These are phyloP conservation scores for Penicillium glabrum DNA, from an alignment of 2,329 filamentous ascomycete genomes.

Conservation along the genomic window DNA sequence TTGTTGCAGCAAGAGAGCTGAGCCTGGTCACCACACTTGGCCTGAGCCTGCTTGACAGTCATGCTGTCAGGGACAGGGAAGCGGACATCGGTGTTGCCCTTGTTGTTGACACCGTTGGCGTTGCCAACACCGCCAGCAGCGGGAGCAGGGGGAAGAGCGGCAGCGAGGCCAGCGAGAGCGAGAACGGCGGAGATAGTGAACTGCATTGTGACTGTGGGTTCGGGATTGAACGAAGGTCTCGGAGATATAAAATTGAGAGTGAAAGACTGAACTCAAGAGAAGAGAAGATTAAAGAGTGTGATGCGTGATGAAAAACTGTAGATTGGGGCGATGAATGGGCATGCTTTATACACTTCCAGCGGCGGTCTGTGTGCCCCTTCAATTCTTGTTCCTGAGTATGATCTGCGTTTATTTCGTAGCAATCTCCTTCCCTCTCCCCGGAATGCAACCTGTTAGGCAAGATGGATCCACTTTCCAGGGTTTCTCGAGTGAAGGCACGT, in stretches of 20 bases:
- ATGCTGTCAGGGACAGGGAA: slow-evolving; percentile 34
- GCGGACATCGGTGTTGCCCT: slow-evolving; percentile 34
- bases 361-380: slow-evolving; percentile 21
- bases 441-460: slow-evolving; percentile 34
- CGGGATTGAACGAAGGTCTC: slow-evolving; percentile 26
- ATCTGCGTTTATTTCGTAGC: slow-evolving; percentile 9
- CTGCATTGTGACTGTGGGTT: slow-evolving; percentile 39
- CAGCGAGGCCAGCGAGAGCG: slow-evolving; percentile 35
- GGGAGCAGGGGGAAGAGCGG: slow-evolving; percentile 28
- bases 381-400: slow-evolving; percentile 6
- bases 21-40: slow-evolving; percentile 40
- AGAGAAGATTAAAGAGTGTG: slow-evolving; percentile 32
- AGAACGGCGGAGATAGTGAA: slow-evolving; percentile 36
- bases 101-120: slow-evolving; percentile 29
- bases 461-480: slow-evolving; percentile 15
- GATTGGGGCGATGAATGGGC: slow-evolving; percentile 15
- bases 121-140: slow-evolving; percentile 20
- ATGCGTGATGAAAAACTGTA: slow-evolving; percentile 27
- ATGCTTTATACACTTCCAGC: slow-evolving; percentile 33
- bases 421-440: slow-evolving; percentile 20
- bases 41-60: slow-evolving; percentile 39
- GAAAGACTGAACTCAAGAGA: slow-evolving; percentile 29
- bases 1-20: slow-evolving; percentile 44
- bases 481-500: slow-evolving; percentile 6
- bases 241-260: slow-evolving; percentile 13